Evolutionary conservation across 257 asterid genomes (phyloP).

Genomic region (Cruciata laevipes): DNA sequence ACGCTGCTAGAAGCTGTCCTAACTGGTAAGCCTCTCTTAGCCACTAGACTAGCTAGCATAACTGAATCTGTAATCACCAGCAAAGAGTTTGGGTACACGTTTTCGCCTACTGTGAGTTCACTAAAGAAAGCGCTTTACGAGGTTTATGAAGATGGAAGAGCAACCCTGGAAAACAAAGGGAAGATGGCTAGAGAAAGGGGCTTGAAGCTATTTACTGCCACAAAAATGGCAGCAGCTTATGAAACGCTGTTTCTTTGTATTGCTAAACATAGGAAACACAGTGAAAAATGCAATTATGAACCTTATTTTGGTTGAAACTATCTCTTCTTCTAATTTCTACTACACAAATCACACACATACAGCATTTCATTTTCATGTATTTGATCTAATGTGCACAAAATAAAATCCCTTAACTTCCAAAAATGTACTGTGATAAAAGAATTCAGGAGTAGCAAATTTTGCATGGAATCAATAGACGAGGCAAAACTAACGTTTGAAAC

Average conservation of each 20-base stretch:
- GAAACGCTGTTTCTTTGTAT: constrained; percentile 68
- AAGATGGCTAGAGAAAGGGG: constrained; percentile 46
- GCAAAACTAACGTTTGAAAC: not conserved
- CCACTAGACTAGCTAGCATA: constrained; percentile 61
- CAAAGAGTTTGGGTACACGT: constrained; percentile 55
- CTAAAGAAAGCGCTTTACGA: constrained; percentile 47
- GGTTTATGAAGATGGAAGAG: constrained; percentile 53
- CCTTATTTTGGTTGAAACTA: constrained; percentile 3
- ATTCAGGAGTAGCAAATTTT: not conserved
- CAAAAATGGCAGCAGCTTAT: constrained; percentile 73
- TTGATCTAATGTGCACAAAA: not conserved
- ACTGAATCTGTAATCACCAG: constrained; percentile 48
- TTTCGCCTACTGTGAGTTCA: constrained; percentile 50
- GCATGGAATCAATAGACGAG: not conserved
- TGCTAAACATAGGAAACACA: constrained; percentile 24
- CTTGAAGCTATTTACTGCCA: constrained; percentile 48
- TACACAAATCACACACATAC: not conserved
- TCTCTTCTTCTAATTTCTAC: not conserved
- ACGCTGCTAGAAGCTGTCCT: constrained; percentile 66
- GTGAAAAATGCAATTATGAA: constrained; percentile 20
- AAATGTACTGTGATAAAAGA: not conserved
- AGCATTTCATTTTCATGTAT: not conserved
- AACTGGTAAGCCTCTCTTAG: constrained; percentile 65
- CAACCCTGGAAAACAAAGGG: constrained; percentile 40
- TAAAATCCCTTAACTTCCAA: too few relatives aligned